Evolutionary conservation across 140 eudicot genomes (phyloP), one percentile per base, ranked within the genome.

Genomic region (Bidens hawaiensis): DNA sequence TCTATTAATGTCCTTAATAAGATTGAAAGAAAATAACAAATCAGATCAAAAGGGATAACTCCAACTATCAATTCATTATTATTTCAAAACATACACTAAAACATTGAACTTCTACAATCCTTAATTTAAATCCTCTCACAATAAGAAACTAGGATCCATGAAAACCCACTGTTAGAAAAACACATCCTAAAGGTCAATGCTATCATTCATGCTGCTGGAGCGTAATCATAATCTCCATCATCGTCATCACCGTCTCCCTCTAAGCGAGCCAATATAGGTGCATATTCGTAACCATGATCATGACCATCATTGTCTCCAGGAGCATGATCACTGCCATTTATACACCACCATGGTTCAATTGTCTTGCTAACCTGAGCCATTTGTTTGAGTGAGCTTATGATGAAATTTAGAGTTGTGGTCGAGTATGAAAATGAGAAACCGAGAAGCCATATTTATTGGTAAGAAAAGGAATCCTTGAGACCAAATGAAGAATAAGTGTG

Each of bases 141-240:
- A 28, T 55, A 27, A 55, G 24, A 55, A 55, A 28, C 62, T 30
- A 15, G 24, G 10, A 57, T 17, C 24, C 45, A 31, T 30, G n/a
- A n/a, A n/a, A n/a, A n/a, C n/a, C n/a, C n/a, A 46, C 1, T 46
- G 54, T 28, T 27, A 24, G 19, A n/a, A 14, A 4, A 23, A 21
- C 7, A 16, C 27, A 17, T 17, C 22, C 31, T 5, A 19, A 10
- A 67, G 14, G 38, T 67, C 24, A 40, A 17, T 53, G 28, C 42
- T 38, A 4, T 27, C n/a, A 31, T 17, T 57, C 56, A 68, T 68
- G 73, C 73, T 41, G 65, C 73, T 6, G 65, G 73, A 27, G 65
- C 65, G 9, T 55, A 56, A 12, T 68, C 58, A 27, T 55, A 56
- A 68, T 68, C 73, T 31, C 49, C 71, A 24, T 27, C 73, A 26